Evolutionary conservation across 129 eudicot genomes (phyloP).

Genomic region (Silybum marianum): DNA sequence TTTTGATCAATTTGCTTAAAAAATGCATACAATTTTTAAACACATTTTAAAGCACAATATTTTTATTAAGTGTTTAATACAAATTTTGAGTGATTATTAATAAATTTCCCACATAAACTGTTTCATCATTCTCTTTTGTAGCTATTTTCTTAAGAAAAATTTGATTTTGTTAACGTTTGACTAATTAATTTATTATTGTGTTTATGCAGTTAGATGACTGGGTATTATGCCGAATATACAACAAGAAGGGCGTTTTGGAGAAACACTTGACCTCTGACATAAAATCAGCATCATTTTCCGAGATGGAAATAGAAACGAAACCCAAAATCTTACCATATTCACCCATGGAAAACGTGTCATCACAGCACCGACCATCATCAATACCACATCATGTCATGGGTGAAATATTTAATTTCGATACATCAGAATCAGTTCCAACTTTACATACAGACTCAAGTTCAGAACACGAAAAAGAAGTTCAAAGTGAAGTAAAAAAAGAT

Average conservation of each 20-base stretch:
- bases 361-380: conserved; percentile 20
- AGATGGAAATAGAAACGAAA: conserved; percentile 47
- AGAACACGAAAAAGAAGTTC: conserved; percentile 59
- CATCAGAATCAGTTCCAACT: conserved; percentile 57
- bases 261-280: conserved; percentile 39
- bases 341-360: background rate
- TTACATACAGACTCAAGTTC: conserved; percentile 65
- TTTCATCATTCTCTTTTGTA: background rate
- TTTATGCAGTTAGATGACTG: conserved; percentile 63
- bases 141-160: background rate
- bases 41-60: no score
- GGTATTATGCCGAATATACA: conserved; percentile 74
- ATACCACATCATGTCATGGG: conserved; percentile 29
- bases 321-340: conserved; percentile 35
- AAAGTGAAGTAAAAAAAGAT: conserved; percentile 50
- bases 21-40: no score
- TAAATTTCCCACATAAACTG: background rate
- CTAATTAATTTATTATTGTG: conserved; percentile 3
- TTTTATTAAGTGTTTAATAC: background rate
- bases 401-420: conserved; percentile 39
- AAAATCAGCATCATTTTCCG: conserved; percentile 37
- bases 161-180: background rate
- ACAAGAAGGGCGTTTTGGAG: conserved; percentile 63
- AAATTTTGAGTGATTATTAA: background rate
- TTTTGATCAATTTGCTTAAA: no score